Evolutionary conservation across 805 yeast genomes (phyloP).

Genomic region (Cyberlindnera euphorbiiphila): DNA sequence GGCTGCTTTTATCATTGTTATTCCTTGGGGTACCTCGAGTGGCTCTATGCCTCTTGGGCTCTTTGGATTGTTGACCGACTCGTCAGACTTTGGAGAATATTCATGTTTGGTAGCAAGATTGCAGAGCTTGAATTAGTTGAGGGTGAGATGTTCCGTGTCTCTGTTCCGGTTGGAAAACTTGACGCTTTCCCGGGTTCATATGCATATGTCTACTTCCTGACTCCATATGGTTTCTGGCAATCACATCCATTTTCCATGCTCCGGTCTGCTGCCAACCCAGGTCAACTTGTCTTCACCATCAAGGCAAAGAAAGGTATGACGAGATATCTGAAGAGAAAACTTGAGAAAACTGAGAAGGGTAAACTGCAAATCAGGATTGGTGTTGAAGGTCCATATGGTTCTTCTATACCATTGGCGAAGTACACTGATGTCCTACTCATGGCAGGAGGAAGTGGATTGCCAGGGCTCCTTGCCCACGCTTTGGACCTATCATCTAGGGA

Average conservation of each 20-base stretch:
- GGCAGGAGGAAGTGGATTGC: too few species aligned
- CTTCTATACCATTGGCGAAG: too few species aligned
- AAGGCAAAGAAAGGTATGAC: too few species aligned
- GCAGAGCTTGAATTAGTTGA: slow-evolving; percentile 24
- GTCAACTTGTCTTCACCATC: too few species aligned
- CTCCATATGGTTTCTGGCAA: slow-evolving; percentile 54
- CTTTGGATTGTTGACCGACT: slow-evolving; percentile 37
- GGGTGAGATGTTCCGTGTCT: slow-evolving; percentile 44
- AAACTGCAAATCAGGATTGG: too few species aligned
- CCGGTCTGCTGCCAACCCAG: too few species aligned
- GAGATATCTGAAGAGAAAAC: too few species aligned
- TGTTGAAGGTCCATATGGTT: too few species aligned
- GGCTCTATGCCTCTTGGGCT: slow-evolving; percentile 37
- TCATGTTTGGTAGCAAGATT: slow-evolving; percentile 18
- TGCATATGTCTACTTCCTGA: slow-evolving; percentile 53
- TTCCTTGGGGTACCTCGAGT: slow-evolving; percentile 47
- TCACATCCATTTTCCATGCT: slow-evolving; percentile 73
- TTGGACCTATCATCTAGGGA: too few species aligned
- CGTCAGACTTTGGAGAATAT: slow-evolving; percentile 37
- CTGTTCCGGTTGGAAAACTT: slow-evolving; percentile 43
- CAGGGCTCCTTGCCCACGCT: too few species aligned
- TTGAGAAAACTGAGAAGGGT: too few species aligned
- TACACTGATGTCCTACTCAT: too few species aligned
- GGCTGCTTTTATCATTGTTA: slow-evolving; percentile 56
- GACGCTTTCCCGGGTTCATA: slow-evolving; percentile 50